phyloP scores from a whole-genome alignment of 2,329 filamentous ascomycete genomes.

The Kalmusia sp. region DNA sequence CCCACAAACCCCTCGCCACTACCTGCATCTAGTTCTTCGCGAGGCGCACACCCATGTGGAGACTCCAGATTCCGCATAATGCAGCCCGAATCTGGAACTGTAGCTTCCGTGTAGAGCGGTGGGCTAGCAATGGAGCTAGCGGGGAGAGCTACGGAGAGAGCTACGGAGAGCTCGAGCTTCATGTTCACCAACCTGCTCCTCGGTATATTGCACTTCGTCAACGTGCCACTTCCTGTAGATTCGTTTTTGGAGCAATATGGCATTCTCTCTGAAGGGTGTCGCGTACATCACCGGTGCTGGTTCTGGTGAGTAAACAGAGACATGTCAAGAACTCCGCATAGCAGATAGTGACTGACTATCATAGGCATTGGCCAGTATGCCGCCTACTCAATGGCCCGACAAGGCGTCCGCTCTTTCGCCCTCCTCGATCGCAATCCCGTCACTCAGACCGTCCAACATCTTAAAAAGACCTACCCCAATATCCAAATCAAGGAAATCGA shows the following conservation, averaged over 20 bases:
- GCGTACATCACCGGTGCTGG: conserved; percentile 59
- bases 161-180: not conserved
- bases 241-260: conserved; percentile 34
- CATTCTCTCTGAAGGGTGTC: conserved; percentile 52
- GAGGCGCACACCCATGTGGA: not conserved
- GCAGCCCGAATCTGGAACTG: not conserved
- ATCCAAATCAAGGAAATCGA: conserved; percentile 51
- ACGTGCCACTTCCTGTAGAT: not conserved
- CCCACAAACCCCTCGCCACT: not conserved
- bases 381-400: conserved; percentile 55
- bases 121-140: not conserved
- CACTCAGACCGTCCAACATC: conserved; percentile 36
- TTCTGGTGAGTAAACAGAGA: conserved; percentile 47
- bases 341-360: conserved; percentile 3
- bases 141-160: not conserved
- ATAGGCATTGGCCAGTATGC: conserved; percentile 59
- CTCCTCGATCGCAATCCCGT: conserved; percentile 56
- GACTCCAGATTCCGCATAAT: not conserved
- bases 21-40: not conserved
- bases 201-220: not conserved
- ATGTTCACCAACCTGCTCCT: not conserved
- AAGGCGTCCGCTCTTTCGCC: conserved; percentile 57
- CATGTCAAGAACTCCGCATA: not conserved
- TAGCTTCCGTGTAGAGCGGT: not conserved
- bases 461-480: conserved; percentile 49